Evolutionary conservation across 2,329 filamentous ascomycete species (phyloP), one percentile per base, ranked within the genome.

Genomic region (Aspergillus sp.): DNA sequence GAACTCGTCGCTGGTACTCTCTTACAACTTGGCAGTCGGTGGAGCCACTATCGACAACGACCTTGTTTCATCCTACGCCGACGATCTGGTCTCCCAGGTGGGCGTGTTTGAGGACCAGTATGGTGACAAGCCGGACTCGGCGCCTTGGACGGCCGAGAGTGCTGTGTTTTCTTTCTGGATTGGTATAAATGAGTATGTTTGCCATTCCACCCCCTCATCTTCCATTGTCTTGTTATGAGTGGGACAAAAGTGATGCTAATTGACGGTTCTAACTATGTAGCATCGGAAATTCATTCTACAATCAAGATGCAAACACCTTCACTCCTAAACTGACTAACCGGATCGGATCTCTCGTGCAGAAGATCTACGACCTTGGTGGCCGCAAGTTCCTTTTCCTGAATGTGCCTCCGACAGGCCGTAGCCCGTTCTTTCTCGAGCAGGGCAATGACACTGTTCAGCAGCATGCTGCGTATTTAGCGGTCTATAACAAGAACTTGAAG

Each of bases 331-430:
- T 84, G 10, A 75, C 82, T 65, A 73, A 76, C 14, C 71, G 72
- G 29, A 83, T 84, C 54, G 80, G 80, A 53, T 63, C 68, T 2
- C 71, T 80, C 49, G 61, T 80, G 50, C 68, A 81, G 57, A 67
- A 77, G 20, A 73, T 89, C 6, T 86, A 86, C 62, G 68, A 73
- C 2, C 74, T 77, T 2, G 86, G 86, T 0, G 80, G 80, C 2
- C 75, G 85, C 5, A 86, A 86, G 57, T 88, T 88, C 60, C 76
- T 82, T 2, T 79, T 88, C 55, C 62, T 89, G 31, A 86, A 81
- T 55, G 85, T 87, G 0, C 86, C 87, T 1, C 83, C 83, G 1
- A 66, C 63, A 0, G 67, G 67, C n/a, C 66, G 70, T 6, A 67
- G 63, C 39, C 72, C 71, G 26, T 54, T 62, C 2, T 67, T 72